Percentiles rank a stretch among this genome's conserved stretches.
Conservation (phyloP, 352 stramenopile species). For the Globisporangium canariense region DNA sequence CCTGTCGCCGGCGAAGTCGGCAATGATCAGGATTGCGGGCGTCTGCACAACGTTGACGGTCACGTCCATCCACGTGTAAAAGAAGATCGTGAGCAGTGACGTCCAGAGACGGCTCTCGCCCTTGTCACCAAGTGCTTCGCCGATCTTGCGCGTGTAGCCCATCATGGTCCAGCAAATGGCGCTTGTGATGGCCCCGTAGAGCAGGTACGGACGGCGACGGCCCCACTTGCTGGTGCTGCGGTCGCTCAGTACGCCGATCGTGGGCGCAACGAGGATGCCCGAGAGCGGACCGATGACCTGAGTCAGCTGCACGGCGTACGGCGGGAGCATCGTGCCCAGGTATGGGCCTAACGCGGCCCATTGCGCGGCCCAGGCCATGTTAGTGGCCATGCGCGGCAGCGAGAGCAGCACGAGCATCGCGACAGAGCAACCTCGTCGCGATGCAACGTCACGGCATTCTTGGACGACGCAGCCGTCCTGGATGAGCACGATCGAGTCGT, state of each 20-base stretch:
- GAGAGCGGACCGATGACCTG: conserved; percentile 70
- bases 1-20: conserved; percentile 69
- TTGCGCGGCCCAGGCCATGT: conserved; percentile 78
- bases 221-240: conserved; percentile 47
- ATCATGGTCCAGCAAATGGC: conserved; percentile 68
- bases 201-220: conserved; percentile 58
- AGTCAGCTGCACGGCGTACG: conserved; percentile 68
- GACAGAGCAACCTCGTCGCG: conserved; percentile 39
- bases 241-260: conserved; percentile 68
- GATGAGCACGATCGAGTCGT: conserved; percentile 20
- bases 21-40: conserved; percentile 64
- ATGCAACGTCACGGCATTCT: conserved; percentile 8
- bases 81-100: conserved; percentile 55
- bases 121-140: conserved; percentile 53
- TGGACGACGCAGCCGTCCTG: conserved; percentile 21
- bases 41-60: conserved; percentile 80
- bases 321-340: conserved; percentile 60
- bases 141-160: conserved; percentile 64
- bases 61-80: conserved; percentile 85
- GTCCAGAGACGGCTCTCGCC: conserved; percentile 45
- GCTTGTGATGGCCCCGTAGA: conserved; percentile 60
- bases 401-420: conserved; percentile 67
- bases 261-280: conserved; percentile 65
- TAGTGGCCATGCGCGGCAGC: conserved; percentile 66
- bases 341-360: conserved; percentile 71